Base-by-base conservation (phyloP, 331 rosid genomes). In the Malus hybrid region DNA sequence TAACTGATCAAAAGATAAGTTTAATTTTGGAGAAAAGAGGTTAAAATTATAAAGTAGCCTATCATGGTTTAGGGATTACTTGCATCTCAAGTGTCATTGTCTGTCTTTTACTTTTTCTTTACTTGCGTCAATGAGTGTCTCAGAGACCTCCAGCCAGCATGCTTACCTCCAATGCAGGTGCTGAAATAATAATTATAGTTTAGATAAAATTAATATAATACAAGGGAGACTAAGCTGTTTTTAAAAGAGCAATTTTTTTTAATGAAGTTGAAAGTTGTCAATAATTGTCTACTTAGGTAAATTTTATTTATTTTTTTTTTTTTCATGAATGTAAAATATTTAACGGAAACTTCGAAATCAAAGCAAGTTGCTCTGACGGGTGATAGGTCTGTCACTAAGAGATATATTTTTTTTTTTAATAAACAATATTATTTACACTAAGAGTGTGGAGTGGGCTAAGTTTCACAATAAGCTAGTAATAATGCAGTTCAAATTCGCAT, bases 81-180 rank as follows among this genome's bases (percentile, higher is more conserved):
- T 67, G 73, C 65, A 42, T 48, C 56, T 72, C 55, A 85, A 88
- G 87, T 65, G 65, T 86, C 87, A 57, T 84, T 78, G 62, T 84
- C 81, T 67, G 48, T 59, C 54, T 68, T 14, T 20, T 54, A 24
- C 79, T 76, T 75, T 76, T 61, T 24, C 36, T 59, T 69, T 70
- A 68, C 66, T 10, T 29, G 8, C 62, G 60, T 57, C 78, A 50
- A 42, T n/a, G 67, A 29, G 67, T 18, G 39, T 22, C 44, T 39
- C 4, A 28, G 59, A 73, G 69, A 33, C 60, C 14, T 42, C 19
- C n/a, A 36, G 6, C 32, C 76, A 39, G 59, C 72, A 59, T 76
- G 59, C 62, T 78, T 55, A 36, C 69, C 22, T 48, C 44, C 29
- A 76, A 15, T 59, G 65, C 7, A 50, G 67, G 72, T 4, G 80